These are phyloP conservation scores for Caulochytrium protostelioides DNA, from an alignment of 371 early-diverging fungal genomes.

Conservation along the genomic window DNA sequence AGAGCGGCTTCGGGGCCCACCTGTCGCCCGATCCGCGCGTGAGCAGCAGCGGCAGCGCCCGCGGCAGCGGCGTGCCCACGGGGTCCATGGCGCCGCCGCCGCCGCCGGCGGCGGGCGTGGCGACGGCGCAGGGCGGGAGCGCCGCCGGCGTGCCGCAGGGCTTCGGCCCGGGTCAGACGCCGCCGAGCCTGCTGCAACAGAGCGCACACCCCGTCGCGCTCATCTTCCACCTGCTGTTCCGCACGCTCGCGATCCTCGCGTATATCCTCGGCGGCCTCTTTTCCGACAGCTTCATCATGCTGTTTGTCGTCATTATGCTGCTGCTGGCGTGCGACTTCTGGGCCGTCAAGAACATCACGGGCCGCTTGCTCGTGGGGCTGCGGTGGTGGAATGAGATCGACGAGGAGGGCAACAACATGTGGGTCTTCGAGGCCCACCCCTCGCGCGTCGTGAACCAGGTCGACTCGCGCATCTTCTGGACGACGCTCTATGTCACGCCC, in stretches of 20 bases:
- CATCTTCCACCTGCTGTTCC: conserved; percentile 71
- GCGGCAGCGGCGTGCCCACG: no score
- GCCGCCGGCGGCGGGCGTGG: no score
- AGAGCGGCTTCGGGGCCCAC: no score
- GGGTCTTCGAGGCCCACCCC: conserved; percentile 83
- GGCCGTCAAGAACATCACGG: conserved; percentile 94
- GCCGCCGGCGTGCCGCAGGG: no score
- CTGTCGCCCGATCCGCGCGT: no score
- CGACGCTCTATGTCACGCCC: conserved; percentile 61
- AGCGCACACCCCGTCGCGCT: conserved; percentile 82
- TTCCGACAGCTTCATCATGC: conserved; percentile 61
- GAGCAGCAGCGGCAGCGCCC: no score
- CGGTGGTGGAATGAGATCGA: conserved; percentile 96
- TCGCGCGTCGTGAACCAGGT: conserved; percentile 49
- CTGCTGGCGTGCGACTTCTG: conserved; percentile 89
- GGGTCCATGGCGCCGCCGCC: no score
- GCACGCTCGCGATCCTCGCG: conserved; percentile 41
- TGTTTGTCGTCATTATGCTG: conserved; percentile 73
- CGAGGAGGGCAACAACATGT: conserved; percentile 73
- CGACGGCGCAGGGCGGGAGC: no score
- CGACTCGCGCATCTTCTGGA: conserved; percentile 83
- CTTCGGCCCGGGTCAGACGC: no score
- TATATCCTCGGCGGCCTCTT: conserved; percentile 60
- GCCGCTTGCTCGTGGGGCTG: conserved; percentile 78
- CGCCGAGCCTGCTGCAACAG: no score